These are phyloP conservation scores for Saxophila tyrrhenica DNA, from an alignment of 495 filamentous ascomycete species.

Conservation along the genomic window DNA sequence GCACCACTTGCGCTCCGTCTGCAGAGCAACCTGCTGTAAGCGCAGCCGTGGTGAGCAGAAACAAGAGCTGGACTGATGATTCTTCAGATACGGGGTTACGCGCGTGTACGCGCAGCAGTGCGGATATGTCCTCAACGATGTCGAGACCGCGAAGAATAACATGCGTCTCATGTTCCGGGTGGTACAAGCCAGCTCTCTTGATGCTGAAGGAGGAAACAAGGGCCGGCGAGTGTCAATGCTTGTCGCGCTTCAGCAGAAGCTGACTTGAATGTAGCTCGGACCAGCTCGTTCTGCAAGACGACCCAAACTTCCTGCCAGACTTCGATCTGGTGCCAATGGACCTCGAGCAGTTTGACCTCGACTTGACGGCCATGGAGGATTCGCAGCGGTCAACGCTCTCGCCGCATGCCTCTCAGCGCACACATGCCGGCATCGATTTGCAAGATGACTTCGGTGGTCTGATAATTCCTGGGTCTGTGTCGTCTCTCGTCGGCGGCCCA, in stretches of 20 bases:
- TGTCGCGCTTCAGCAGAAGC: neutral
- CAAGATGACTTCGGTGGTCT: slow-evolving; percentile 26
- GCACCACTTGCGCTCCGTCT: slow-evolving; percentile 86
- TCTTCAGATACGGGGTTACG: slow-evolving; percentile 65
- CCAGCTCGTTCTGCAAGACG: slow-evolving; percentile 68
- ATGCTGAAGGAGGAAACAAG: slow-evolving; percentile 55
- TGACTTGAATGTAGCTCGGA: slow-evolving; percentile 47
- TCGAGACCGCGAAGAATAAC: slow-evolving; percentile 60
- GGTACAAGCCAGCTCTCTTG: slow-evolving; percentile 46
- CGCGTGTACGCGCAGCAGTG: slow-evolving; percentile 81
- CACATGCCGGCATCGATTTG: slow-evolving; percentile 26
- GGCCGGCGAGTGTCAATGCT: slow-evolving; percentile 44
- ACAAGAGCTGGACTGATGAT: neutral
- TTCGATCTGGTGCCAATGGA: slow-evolving; percentile 46
- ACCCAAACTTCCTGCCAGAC: slow-evolving; percentile 75
- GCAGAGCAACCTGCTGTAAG: slow-evolving; percentile 75
- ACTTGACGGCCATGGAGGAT: slow-evolving; percentile 19
- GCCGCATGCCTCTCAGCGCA: slow-evolving; percentile 24
- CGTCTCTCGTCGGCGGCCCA: slow-evolving; percentile 18
- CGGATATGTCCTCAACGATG: slow-evolving; percentile 70
- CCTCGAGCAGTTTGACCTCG: slow-evolving; percentile 39
- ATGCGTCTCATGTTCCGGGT: slow-evolving; percentile 55
- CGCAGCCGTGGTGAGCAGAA: neutral
- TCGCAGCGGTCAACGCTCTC: slow-evolving; percentile 31
- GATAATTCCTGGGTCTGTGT: slow-evolving; percentile 19